A percentile compares a stretch with the other conserved stretches of the same genome.
These are phyloP conservation scores for Gracilaria gracilis DNA, from an alignment of 23 red algal species.

Conservation along the genomic window DNA sequence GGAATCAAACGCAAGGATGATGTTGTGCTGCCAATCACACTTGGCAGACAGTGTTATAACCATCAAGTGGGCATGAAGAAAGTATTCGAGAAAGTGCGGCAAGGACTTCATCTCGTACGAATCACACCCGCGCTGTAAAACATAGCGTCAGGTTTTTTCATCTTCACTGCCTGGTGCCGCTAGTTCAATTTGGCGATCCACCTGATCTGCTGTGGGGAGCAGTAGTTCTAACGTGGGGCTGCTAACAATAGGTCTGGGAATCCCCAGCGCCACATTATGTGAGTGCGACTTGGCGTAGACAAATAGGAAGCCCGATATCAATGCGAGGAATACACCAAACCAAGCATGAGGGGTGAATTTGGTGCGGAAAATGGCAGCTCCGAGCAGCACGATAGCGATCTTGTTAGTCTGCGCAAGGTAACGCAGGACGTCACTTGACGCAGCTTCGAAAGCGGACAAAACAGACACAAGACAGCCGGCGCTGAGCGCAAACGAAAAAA, in stretches of 20 bases:
- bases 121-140: background rate
- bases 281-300: slow-evolving; percentile 63
- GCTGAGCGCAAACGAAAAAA: slow-evolving; percentile 59
- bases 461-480: slow-evolving; percentile 61
- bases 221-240: slow-evolving; percentile 66
- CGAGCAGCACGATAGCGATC: slow-evolving; percentile 54
- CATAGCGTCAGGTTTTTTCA: background rate
- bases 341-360: slow-evolving; percentile 66
- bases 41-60: no score
- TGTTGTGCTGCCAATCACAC: background rate
- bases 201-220: slow-evolving; percentile 40
- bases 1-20: background rate
- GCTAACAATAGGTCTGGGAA: slow-evolving; percentile 68
- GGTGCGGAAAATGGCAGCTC: slow-evolving; percentile 60
- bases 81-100: background rate
- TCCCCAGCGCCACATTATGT: slow-evolving; percentile 44
- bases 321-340: slow-evolving; percentile 52
- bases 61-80: background rate
- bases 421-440: slow-evolving; percentile 60
- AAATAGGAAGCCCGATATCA: slow-evolving; percentile 59
- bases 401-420: slow-evolving; percentile 62
- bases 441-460: slow-evolving; percentile 61
- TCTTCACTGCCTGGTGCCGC: background rate
- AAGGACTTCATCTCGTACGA: background rate
- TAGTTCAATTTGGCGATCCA: slow-evolving; percentile 19